Percentiles rank a stretch among this genome's conserved stretches.
phyloP scores from a whole-genome alignment of 2,329 filamentous ascomycete species.

The Beauveria sp. region DNA sequence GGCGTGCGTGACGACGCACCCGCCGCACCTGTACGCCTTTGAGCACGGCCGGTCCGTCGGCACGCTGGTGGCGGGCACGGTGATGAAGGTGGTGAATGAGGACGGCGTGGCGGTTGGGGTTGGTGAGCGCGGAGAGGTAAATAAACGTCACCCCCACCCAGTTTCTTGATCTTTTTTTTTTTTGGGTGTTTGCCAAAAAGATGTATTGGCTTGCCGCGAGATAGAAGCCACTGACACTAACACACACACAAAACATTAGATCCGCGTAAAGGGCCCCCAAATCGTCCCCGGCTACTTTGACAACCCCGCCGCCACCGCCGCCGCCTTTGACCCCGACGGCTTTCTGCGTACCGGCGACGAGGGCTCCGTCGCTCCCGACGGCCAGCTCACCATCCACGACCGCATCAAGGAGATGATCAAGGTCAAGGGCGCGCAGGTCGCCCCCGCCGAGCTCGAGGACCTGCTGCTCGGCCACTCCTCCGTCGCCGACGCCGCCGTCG shows the following conservation, averaged over 20 bases:
- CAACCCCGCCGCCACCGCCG: constrained; percentile 66
- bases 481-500: constrained; percentile 74
- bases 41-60: constrained; percentile 12
- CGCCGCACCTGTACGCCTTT: constrained; percentile 52
- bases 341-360: constrained; percentile 78
- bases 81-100: constrained; percentile 66
- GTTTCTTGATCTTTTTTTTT: neutral
- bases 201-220: neutral
- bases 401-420: constrained; percentile 47
- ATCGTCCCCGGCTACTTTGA: constrained; percentile 72
- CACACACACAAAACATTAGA: constrained; percentile 9
- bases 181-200: neutral
- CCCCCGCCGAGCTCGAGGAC: constrained; percentile 75
- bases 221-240: neutral
- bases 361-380: constrained; percentile 59
- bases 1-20: constrained; percentile 67
- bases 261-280: constrained; percentile 65
- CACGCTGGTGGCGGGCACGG: constrained; percentile 41
- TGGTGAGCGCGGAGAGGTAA: constrained; percentile 57
- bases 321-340: constrained; percentile 60
- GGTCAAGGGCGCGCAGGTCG: constrained; percentile 68
- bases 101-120: constrained; percentile 48
- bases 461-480: constrained; percentile 66
- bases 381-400: constrained; percentile 74
- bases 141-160: too few species aligned